Conservation (phyloP, 208 protist species). For the Wallacemonas sp. region DNA sequence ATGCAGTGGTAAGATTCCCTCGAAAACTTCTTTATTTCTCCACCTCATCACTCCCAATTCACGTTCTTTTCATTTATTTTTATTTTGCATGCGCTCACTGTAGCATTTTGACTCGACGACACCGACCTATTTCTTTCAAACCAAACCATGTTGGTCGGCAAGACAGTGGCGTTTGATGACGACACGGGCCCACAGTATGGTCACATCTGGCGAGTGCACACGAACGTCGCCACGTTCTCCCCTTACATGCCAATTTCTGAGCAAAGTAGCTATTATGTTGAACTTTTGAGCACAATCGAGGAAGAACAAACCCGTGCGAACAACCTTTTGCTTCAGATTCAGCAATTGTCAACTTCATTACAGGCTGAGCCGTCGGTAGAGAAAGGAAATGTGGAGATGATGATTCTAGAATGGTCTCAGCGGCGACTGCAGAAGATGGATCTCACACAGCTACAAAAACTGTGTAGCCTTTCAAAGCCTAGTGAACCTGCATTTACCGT, state of each 20-base stretch:
- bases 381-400: slow-evolving; percentile 1
- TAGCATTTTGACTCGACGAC: too few relatives aligned
- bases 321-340: not conserved
- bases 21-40: not conserved
- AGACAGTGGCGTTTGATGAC: not conserved
- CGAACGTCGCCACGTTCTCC: not conserved
- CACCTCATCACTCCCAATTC: not conserved
- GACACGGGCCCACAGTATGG: not conserved
- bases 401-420: slow-evolving; percentile 8
- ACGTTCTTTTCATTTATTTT: not conserved
- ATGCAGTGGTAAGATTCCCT: too few relatives aligned
- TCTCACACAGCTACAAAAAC: not conserved
- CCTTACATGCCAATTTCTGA: not conserved
- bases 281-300: not conserved
- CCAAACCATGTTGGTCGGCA: slow-evolving; percentile 3
- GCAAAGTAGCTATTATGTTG: not conserved
- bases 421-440: slow-evolving; percentile 10
- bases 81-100: too few relatives aligned
- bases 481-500: slow-evolving; percentile 2
- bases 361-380: not conserved
- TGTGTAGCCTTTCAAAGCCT: slow-evolving; percentile 10
- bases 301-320: slow-evolving; percentile 6
- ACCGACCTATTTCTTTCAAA: too few relatives aligned
- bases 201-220: not conserved
- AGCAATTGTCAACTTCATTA: not conserved